phyloP scores from a whole-genome alignment of 495 filamentous ascomycete species.

The Penicillium longicatenatum region DNA sequence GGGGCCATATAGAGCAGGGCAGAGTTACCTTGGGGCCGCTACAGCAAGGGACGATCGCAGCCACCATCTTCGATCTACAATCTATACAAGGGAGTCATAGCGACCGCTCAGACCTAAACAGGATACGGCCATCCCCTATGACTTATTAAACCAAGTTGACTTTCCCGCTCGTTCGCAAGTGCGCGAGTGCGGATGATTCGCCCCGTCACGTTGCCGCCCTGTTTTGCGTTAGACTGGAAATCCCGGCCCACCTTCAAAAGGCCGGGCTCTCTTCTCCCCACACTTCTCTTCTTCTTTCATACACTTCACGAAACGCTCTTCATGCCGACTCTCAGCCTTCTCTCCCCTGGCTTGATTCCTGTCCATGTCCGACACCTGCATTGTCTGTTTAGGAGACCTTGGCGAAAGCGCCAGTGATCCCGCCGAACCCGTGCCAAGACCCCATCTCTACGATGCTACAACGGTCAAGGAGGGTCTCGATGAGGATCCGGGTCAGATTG shows the following conservation, averaged over 20 bases:
- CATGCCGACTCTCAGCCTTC: constrained; percentile 46
- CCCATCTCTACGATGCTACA: constrained; percentile 40
- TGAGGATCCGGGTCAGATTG: constrained; percentile 55
- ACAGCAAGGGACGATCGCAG: constrained; percentile 8
- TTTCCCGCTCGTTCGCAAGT: not conserved
- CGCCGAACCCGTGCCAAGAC: constrained; percentile 50
- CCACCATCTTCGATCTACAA: not conserved
- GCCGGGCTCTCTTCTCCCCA: constrained; percentile 41
- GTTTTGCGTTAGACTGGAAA: constrained; percentile 47
- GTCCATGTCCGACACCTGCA: constrained; percentile 90
- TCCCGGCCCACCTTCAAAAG: constrained; percentile 49
- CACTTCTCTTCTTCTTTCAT: constrained; percentile 34
- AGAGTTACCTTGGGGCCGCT: not conserved
- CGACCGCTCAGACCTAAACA: not conserved
- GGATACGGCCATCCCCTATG: not conserved
- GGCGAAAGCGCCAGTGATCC: constrained; percentile 59
- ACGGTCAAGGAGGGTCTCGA: constrained; percentile 35
- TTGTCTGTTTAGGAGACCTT: constrained; percentile 93
- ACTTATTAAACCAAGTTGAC: not conserved
- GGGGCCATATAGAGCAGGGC: not conserved
- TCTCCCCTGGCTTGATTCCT: constrained; percentile 36
- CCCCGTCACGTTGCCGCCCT: constrained; percentile 44
- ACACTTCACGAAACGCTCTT: constrained; percentile 41
- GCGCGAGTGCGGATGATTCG: constrained; percentile 31
- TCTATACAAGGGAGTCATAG: not conserved